Evolutionary conservation across 305 asterid genomes (phyloP).

Genomic region (Solanum chacoense): DNA sequence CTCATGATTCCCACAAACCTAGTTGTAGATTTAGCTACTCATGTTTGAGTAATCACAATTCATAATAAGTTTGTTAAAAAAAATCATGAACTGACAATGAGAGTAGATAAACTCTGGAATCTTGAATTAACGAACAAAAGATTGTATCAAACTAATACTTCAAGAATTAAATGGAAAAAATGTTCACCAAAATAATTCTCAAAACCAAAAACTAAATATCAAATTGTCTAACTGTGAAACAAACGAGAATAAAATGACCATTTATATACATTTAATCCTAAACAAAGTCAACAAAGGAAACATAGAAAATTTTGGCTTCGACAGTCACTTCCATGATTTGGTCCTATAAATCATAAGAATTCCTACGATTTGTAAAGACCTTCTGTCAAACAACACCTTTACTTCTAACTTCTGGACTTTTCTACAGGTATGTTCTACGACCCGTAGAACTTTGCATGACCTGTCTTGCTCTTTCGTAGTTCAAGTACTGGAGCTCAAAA

Average conservation of each 20-base stretch:
- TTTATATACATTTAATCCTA: background rate
- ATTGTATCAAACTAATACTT: too few species aligned
- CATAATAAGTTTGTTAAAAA: background rate
- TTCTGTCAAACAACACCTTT: background rate
- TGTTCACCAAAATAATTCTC: background rate
- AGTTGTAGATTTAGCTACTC: background rate
- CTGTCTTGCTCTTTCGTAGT: background rate
- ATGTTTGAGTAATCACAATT: too few species aligned
- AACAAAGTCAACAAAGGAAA: background rate
- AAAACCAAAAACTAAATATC: background rate
- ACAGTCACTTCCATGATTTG: background rate
- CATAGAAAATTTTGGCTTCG: background rate
- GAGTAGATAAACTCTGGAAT: background rate
- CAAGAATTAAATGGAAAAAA: background rate
- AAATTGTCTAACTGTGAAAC: background rate
- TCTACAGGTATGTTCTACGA: background rate
- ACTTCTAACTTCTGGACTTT: background rate
- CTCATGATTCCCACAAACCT: background rate
- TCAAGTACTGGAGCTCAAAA: background rate
- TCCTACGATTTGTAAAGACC: background rate
- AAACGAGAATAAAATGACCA: background rate
- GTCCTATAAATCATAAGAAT: background rate
- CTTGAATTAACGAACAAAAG: too few species aligned
- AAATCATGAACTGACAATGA: background rate
- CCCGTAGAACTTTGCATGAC: background rate